phyloP scores from a whole-genome alignment of 2,329 filamentous ascomycete species.

The Cercospora sp. region DNA sequence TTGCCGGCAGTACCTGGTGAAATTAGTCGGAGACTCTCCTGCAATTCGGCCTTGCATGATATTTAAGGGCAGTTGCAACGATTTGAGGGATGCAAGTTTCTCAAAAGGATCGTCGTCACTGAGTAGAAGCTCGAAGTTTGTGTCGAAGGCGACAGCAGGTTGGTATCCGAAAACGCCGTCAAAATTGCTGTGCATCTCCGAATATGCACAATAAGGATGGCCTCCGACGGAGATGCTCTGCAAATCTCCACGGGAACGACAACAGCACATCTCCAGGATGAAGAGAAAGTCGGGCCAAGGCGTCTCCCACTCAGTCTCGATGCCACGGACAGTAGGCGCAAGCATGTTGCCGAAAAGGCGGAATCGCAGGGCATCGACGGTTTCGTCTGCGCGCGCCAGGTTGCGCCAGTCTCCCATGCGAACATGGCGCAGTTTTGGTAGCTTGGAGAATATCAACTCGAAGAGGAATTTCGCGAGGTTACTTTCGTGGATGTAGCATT shows the following conservation, averaged over 20 bases:
- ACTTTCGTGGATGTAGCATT: not conserved
- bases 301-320: not conserved
- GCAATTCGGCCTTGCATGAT: not conserved
- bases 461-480: not conserved
- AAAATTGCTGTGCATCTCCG: not conserved
- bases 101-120: not conserved
- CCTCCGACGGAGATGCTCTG: not conserved
- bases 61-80: not conserved
- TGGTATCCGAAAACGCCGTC: not conserved
- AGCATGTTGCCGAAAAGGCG: constrained; percentile 1
- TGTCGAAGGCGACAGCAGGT: not conserved
- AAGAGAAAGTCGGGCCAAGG: not conserved
- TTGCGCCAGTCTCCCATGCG: not conserved
- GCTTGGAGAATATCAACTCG: not conserved
- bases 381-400: not conserved
- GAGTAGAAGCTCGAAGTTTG: not conserved
- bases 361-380: not conserved
- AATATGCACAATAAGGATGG: not conserved
- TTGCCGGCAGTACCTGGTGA: no score
- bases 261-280: constrained; percentile 5
- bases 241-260: not conserved
- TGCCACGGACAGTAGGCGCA: not conserved
- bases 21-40: no score
- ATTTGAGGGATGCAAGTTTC: not conserved
- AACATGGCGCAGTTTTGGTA: not conserved